Evolutionary conservation across 1,139 yeast genomes (phyloP).

Genomic region (Magnusiomyces fungicola): DNA sequence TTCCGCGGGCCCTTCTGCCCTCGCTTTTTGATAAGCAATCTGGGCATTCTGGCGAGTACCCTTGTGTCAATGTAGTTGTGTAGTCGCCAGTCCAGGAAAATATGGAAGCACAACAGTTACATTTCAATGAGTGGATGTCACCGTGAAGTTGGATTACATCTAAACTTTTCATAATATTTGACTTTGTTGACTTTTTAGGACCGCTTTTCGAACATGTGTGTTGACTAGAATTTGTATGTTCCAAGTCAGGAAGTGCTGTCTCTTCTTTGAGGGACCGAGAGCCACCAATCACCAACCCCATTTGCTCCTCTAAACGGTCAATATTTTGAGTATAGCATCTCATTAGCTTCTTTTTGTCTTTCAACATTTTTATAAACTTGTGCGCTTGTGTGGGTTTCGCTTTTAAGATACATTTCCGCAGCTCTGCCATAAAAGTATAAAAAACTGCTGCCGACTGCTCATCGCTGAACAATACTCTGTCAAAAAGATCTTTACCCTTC

Average conservation of each 20-base stretch:
- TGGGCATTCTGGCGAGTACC: constrained; percentile 59
- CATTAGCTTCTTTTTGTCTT: constrained; percentile 58
- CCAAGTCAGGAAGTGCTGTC: background rate
- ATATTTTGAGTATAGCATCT: constrained; percentile 83
- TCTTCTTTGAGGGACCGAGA: background rate
- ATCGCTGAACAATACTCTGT: constrained; percentile 68
- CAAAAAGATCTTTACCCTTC: constrained; percentile 86
- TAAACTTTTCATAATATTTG: constrained; percentile 25
- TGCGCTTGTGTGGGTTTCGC: constrained; percentile 86
- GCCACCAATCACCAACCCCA: constrained; percentile 28
- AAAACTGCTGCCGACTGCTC: constrained; percentile 57
- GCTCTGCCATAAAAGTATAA: constrained; percentile 72
- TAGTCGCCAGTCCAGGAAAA: constrained; percentile 56
- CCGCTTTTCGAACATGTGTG: no score
- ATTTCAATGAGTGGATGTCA: constrained; percentile 64
- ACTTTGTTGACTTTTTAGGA: background rate
- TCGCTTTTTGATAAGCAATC: constrained; percentile 47
- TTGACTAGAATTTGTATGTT: no score
- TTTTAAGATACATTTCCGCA: constrained; percentile 51
- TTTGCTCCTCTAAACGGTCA: constrained; percentile 51
- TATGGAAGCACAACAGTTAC: constrained; percentile 57
- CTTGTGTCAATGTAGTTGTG: constrained; percentile 41
- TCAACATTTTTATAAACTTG: constrained; percentile 58
- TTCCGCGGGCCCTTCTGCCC: constrained; percentile 52
- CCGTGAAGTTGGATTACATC: constrained; percentile 92